phyloP scores from a whole-genome alignment of 306 rosid genomes.

The Quercus agrifolia region DNA sequence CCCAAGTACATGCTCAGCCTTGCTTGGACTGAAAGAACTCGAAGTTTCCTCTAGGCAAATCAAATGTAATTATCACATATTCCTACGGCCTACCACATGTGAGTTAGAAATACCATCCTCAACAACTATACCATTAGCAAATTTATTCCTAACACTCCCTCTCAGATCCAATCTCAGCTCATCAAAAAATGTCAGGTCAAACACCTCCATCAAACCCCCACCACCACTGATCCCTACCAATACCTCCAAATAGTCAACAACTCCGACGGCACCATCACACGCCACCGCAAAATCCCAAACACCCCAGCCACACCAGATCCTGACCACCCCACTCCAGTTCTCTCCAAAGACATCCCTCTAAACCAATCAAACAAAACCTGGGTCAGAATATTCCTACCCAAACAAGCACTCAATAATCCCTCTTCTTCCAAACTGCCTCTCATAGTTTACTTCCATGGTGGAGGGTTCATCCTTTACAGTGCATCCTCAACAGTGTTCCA shows the following conservation, averaged over 20 bases:
- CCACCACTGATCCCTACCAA: conserved; percentile 34
- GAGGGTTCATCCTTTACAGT: conserved; percentile 31
- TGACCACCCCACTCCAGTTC: conserved; percentile 18
- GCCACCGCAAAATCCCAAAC: conserved; percentile 18
- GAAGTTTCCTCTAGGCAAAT: too few relatives aligned
- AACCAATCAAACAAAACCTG: conserved; percentile 39
- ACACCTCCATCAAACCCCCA: neutral
- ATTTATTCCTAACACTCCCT: too few relatives aligned
- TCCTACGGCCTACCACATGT: too few relatives aligned
- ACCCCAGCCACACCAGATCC: conserved; percentile 35
- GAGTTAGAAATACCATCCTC: too few relatives aligned
- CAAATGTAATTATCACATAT: too few relatives aligned
- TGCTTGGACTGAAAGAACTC: too few relatives aligned
- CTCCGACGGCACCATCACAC: conserved; percentile 39
- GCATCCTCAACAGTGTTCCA: conserved; percentile 33
- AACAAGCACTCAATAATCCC: conserved; percentile 16
- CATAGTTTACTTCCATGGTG: conserved; percentile 42
- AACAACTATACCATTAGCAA: too few relatives aligned
- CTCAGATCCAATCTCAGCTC: too few relatives aligned
- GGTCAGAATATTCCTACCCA: conserved; percentile 39
- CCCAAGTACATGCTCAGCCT: too few relatives aligned
- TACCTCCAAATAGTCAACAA: conserved; percentile 28
- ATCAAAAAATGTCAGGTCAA: neutral
- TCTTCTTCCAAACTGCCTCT: conserved; percentile 34
- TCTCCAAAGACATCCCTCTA: conserved; percentile 39